Base-by-base conservation (phyloP, 176 grass and related monocot genomes). In the Triticum turgidum region DNA sequence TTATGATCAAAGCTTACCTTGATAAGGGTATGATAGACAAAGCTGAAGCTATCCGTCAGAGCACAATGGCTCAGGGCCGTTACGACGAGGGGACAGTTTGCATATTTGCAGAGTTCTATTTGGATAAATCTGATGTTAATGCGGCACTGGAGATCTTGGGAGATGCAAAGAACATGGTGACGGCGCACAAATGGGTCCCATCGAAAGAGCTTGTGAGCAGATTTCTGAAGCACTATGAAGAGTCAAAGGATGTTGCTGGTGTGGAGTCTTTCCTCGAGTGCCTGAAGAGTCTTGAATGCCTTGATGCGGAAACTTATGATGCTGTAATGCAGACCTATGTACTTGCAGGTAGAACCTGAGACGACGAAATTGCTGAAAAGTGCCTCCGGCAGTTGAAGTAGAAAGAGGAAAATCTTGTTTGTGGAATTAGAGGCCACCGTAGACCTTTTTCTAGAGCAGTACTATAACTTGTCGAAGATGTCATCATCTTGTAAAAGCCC, bases 41-140 rank as follows among this genome's bases (percentile, higher is more conserved):
- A 81, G 24, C 73, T 76, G 73, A 89, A 80, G 72, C 85, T 33
- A 39, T 88, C 42, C 83, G 73, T 72, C 78, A 65, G 27, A 90
- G 17, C 33, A 61, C 89, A 80, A 86, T 79, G 76, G 64, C 56
- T 27, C 86, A 85, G 73, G 90, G 82, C 37, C 39, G 20, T 67
- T 54, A 4, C 22, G 83, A 77, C 58, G 1, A 33, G 17, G 39
- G 2, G 58, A 91, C 81, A 4, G 70, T 85, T 63, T 37, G 52
- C 62, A 69, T 87, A 54, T 54, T 54, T 54, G 51, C 51, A 54
- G 51, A 54, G 51, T 54, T 54, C 51, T 54, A 54, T 54, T 54
- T 54, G 51, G 51, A 15, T 54, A 54, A 87, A 52, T 61, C 33
- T 59, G 61, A 89, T 3, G 35, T 73, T 61, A 61, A 80, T 1